Evolutionary conservation across 768 basidiomycete genomes (phyloP).

Genomic region (Russula olivacea): DNA sequence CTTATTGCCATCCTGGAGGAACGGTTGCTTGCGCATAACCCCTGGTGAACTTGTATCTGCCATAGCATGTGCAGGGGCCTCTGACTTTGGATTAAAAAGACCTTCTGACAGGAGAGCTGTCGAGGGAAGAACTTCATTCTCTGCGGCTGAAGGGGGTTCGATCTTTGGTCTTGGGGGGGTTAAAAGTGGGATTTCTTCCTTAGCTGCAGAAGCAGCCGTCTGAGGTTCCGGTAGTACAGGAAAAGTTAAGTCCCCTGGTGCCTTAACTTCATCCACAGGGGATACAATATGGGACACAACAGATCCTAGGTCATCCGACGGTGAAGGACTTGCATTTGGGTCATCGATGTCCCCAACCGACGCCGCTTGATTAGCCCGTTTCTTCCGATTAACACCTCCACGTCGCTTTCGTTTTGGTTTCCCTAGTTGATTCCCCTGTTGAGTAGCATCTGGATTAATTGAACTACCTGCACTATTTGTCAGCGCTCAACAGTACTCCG

Average conservation of each 20-base stretch:
- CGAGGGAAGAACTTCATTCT: background rate
- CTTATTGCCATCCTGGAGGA: background rate
- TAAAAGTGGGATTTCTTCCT: background rate
- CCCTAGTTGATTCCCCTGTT: constrained; percentile 6
- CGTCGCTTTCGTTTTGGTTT: constrained; percentile 17
- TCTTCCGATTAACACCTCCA: constrained; percentile 21
- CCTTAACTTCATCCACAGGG: background rate
- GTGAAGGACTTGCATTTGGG: constrained; percentile 3
- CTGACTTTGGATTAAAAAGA: background rate
- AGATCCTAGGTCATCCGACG: background rate
- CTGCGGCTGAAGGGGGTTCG: background rate
- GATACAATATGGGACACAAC: background rate
- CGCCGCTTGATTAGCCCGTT: constrained; percentile 1
- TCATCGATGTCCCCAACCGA: background rate
- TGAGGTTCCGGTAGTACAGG: background rate
- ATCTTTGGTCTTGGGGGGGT: background rate
- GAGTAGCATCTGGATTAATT: background rate
- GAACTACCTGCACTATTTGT: constrained; percentile 5
- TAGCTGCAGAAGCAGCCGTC: background rate
- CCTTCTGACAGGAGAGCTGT: background rate
- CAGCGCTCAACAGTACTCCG: background rate
- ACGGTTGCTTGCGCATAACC: background rate
- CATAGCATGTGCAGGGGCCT: background rate
- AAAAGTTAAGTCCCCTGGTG: background rate
- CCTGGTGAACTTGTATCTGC: background rate